A percentile compares a stretch with the other conserved stretches of the same genome.
These are phyloP conservation scores for Capsicum rhomboideum DNA, from an alignment of 257 asterid genomes.

Conservation along the genomic window DNA sequence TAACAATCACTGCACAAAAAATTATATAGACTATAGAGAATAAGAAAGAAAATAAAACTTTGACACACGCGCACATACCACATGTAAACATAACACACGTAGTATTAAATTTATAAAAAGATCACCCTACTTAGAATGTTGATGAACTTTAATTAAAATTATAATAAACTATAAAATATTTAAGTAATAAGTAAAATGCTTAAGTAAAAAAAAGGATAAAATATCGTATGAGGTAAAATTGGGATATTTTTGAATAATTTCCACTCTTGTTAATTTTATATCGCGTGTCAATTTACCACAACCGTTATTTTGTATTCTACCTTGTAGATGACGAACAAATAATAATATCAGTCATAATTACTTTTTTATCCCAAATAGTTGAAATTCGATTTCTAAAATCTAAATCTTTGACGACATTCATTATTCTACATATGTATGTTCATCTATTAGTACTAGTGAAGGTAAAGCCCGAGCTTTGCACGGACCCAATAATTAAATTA, in stretches of 20 bases:
- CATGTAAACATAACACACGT: background rate
- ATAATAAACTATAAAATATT: background rate
- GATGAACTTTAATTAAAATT: too few species aligned
- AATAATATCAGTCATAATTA: background rate
- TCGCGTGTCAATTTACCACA: background rate
- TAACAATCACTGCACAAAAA: too few species aligned
- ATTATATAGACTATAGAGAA: too few species aligned
- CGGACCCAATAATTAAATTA: too few species aligned
- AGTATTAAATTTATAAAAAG: background rate
- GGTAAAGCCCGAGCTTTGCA: too few species aligned
- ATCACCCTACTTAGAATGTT: too few species aligned
- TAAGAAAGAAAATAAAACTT: too few species aligned
- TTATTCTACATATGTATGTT: background rate
- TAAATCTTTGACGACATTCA: background rate
- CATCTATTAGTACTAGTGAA: too few species aligned
- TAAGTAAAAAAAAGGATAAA: background rate
- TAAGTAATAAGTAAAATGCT: background rate
- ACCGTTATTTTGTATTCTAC: background rate
- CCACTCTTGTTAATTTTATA: background rate
- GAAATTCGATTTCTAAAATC: background rate
- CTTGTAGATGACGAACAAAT: background rate
- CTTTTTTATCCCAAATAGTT: background rate
- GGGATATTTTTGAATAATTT: too few species aligned
- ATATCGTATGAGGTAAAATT: background rate
- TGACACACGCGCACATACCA: background rate